Conservation (phyloP, 305 asterid species). For the Plantago coronopus region DNA sequence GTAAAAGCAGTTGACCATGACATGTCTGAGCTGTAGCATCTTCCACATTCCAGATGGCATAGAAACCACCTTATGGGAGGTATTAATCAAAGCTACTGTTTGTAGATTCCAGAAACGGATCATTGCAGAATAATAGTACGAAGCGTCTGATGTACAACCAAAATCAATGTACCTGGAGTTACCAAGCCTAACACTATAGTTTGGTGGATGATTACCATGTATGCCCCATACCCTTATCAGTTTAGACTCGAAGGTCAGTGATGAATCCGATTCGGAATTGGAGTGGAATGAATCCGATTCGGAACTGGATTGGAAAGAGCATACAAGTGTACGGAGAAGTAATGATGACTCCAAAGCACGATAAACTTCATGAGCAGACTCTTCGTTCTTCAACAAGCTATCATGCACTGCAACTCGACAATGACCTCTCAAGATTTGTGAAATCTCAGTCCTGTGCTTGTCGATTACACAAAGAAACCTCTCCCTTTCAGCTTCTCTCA, state of each 20-base stretch:
- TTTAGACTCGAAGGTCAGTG: too few species aligned
- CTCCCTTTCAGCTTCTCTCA: neutral
- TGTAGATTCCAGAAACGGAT: neutral
- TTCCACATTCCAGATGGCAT: slow-evolving; percentile 1
- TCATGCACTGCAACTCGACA: too few species aligned
- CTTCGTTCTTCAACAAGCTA: too few species aligned
- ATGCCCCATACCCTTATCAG: too few species aligned
- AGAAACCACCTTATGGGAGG: neutral
- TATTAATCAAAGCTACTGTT: neutral
- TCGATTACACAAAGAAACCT: too few species aligned
- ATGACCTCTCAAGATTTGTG: too few species aligned
- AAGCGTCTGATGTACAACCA: neutral
- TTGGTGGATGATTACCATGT: too few species aligned
- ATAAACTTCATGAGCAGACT: neutral
- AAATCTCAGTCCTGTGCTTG: too few species aligned
- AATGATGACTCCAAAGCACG: too few species aligned
- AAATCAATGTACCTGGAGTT: too few species aligned
- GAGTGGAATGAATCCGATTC: neutral
- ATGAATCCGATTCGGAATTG: neutral
- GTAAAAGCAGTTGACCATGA: neutral
- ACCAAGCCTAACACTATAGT: too few species aligned
- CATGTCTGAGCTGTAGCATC: neutral
- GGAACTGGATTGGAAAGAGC: too few species aligned
- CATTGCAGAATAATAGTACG: neutral
- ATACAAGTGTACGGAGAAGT: neutral